Conservation (phyloP, 2,329 filamentous ascomycete species). For the Pseudopithomyces maydicus region DNA sequence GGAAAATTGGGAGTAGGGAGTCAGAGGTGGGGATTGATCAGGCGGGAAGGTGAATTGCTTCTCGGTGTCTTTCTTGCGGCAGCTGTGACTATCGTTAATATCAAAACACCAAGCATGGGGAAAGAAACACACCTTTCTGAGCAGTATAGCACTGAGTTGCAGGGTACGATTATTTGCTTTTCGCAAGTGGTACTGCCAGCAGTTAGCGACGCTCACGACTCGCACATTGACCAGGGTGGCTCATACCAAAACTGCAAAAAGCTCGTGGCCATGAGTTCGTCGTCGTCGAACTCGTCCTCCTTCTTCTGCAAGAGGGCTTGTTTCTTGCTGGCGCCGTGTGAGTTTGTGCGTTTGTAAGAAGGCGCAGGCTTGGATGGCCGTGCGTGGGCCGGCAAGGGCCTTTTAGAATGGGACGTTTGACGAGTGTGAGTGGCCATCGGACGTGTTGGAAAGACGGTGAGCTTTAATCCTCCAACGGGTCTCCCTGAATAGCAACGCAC, state of each 20-base stretch:
- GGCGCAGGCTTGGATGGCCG: constrained; percentile 38
- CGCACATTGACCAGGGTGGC: neutral
- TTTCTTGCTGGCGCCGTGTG: constrained; percentile 38
- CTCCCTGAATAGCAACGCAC: constrained; percentile 31
- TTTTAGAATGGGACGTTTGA: constrained; percentile 43
- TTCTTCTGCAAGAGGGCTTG: constrained; percentile 20
- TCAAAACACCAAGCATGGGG: neutral
- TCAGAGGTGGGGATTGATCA: constrained; percentile 43
- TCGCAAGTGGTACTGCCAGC: constrained; percentile 64
- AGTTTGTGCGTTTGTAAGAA: constrained; percentile 41
- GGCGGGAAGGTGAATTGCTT: constrained; percentile 37
- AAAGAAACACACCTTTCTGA: constrained; percentile 61
- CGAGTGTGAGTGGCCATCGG: constrained; percentile 42
- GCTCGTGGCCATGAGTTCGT: constrained; percentile 57
- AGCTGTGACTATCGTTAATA: constrained; percentile 42
- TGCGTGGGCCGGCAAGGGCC: constrained; percentile 39
- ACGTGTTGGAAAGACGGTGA: constrained; percentile 39
- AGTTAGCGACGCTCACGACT: neutral
- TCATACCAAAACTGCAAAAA: constrained; percentile 60
- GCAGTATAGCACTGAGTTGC: constrained; percentile 66
- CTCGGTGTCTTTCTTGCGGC: constrained; percentile 52
- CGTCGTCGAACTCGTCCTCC: constrained; percentile 47
- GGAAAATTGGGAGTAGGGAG: constrained; percentile 39
- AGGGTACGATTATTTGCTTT: constrained; percentile 67
- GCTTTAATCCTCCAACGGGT: constrained; percentile 40